phyloP scores from a whole-genome alignment of 2,329 filamentous ascomycete genomes.

The Sphaerostilbella broomeana region DNA sequence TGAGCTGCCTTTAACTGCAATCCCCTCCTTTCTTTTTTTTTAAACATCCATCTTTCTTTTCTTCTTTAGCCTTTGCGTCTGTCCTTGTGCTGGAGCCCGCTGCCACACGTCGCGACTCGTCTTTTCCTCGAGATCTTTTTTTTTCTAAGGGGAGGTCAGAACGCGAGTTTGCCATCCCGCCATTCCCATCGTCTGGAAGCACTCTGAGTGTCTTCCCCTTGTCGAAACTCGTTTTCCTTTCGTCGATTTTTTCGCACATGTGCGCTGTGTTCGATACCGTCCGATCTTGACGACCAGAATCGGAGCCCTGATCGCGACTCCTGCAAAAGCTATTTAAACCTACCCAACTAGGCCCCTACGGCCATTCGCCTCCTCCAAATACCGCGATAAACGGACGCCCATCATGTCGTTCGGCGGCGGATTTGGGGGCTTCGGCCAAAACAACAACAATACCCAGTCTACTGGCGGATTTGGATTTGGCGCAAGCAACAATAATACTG shows the following conservation, averaged over 20 bases:
- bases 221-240: too few species aligned
- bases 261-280: conserved; percentile 10
- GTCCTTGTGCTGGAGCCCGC: background rate
- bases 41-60: too few species aligned
- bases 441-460: conserved; percentile 33
- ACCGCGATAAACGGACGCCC: conserved; percentile 16
- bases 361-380: conserved; percentile 14
- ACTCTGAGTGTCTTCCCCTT: too few species aligned
- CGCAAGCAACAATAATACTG: conserved; percentile 36
- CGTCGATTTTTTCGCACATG: conserved; percentile 6
- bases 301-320: conserved; percentile 9
- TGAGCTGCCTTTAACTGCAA: conserved; percentile 15
- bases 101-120: conserved; percentile 10
- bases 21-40: conserved; percentile 14
- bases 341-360: conserved; percentile 10
- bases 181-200: conserved; percentile 14
- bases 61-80: conserved; percentile 4
- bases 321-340: conserved; percentile 12
- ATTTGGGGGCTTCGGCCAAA: conserved; percentile 53
- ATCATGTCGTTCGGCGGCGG: conserved; percentile 51
- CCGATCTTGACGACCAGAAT: conserved; percentile 5
- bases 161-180: conserved; percentile 7
- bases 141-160: too few species aligned
- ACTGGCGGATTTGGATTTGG: conserved; percentile 52
- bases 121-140: too few species aligned